These are phyloP conservation scores for Silene latifolia DNA, from an alignment of 148 eudicot genomes.

Conservation along the genomic window DNA sequence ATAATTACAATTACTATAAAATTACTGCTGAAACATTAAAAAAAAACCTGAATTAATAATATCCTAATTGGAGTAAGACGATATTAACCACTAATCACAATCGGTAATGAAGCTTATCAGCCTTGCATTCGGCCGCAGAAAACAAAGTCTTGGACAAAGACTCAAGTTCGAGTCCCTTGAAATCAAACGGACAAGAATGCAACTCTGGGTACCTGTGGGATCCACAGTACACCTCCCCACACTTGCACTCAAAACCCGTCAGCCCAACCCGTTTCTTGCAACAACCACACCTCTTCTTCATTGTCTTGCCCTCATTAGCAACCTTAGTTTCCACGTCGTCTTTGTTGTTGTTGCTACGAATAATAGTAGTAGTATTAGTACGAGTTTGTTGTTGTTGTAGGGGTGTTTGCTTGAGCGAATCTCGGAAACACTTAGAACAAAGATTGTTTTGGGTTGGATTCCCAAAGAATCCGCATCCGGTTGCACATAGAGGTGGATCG, in stretches of 20 bases:
- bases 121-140: slow-evolving; percentile 33
- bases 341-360: neutral
- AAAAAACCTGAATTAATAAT: neutral
- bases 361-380: neutral
- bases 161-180: slow-evolving; percentile 30
- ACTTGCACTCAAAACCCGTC: slow-evolving; percentile 48
- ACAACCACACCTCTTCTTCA: slow-evolving; percentile 32
- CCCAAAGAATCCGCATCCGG: slow-evolving; percentile 48
- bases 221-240: slow-evolving; percentile 47
- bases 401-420: slow-evolving; percentile 29
- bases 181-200: slow-evolving; percentile 46
- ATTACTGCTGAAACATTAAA: too few species aligned
- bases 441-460: slow-evolving; percentile 30
- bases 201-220: slow-evolving; percentile 48
- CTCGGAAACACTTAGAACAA: slow-evolving; percentile 47
- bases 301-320: neutral
- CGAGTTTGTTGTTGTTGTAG: slow-evolving; percentile 13
- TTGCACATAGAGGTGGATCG: slow-evolving; percentile 30
- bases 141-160: slow-evolving; percentile 33
- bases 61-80: neutral
- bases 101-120: slow-evolving; percentile 31
- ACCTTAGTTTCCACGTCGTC: neutral
- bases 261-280: slow-evolving; percentile 50
- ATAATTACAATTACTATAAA: too few species aligned
- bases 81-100: neutral